These are phyloP conservation scores for Umbelopsis vinacea DNA, from an alignment of 192 early-diverging fungal species.

Conservation along the genomic window DNA sequence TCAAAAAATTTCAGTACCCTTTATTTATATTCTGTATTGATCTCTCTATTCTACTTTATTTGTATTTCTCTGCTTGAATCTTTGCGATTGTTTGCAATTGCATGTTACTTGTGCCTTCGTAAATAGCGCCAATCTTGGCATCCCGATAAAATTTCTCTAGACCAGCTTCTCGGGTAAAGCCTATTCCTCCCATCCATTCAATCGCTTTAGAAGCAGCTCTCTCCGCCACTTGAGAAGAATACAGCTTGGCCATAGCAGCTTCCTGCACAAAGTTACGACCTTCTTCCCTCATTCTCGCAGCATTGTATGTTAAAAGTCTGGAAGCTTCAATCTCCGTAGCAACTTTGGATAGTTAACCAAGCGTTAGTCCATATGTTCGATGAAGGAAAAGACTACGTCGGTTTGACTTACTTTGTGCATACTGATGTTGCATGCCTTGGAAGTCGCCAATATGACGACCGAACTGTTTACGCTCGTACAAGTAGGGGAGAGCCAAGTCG, in stretches of 20 bases:
- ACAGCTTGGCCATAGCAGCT: constrained; percentile 98
- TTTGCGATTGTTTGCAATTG: constrained; percentile 92
- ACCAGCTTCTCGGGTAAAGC: constrained; percentile 85
- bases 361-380: background rate
- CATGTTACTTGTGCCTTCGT: constrained; percentile 95
- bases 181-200: constrained; percentile 97
- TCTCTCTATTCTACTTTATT: constrained; percentile 19
- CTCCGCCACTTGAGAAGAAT: constrained; percentile 93
- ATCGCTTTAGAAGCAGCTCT: constrained; percentile 79
- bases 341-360: constrained; percentile 34
- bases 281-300: constrained; percentile 92
- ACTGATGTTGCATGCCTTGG: constrained; percentile 71
- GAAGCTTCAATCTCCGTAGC: constrained; percentile 96
- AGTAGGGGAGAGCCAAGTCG: constrained; percentile 84
- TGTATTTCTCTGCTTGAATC: constrained; percentile 41
- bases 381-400: too few relatives aligned
- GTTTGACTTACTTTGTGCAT: constrained; percentile 46
- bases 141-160: constrained; percentile 97
- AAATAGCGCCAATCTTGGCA: constrained; percentile 95
- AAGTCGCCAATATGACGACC: constrained; percentile 81
- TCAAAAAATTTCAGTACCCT: too few relatives aligned
- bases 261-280: constrained; percentile 92
- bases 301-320: constrained; percentile 93
- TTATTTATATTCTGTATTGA: background rate
- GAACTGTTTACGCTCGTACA: constrained; percentile 95